Percentiles rank a stretch among this genome's conserved stretches.
Evolutionary conservation across 1,284 basidiomycete species (phyloP).

Genomic region (Paramarasmius palmivorus): DNA sequence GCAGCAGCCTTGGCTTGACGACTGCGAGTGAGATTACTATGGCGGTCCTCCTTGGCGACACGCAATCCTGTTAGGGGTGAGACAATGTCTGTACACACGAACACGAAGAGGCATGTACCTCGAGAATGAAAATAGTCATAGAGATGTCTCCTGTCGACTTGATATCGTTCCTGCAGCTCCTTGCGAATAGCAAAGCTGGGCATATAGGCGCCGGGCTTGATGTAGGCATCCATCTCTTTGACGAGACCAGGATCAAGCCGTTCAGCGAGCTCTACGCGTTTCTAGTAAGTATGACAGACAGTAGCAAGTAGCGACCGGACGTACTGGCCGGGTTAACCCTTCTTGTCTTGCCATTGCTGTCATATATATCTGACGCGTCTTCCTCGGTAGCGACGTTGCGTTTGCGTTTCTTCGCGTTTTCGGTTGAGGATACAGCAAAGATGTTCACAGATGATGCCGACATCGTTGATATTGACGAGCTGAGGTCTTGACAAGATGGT

Average conservation of each 20-base stretch:
- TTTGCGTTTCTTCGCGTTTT: slow-evolving; percentile 5
- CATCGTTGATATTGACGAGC: not conserved
- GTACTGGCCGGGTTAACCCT: slow-evolving; percentile 50
- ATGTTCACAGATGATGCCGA: not conserved
- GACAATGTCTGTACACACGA: not conserved
- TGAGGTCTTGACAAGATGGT: not conserved
- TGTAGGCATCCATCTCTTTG: slow-evolving; percentile 64
- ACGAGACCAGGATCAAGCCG: slow-evolving; percentile 67
- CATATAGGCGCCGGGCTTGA: slow-evolving; percentile 70
- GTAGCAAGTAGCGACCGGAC: not conserved
- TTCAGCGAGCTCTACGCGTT: slow-evolving; percentile 54
- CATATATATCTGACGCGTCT: not conserved
- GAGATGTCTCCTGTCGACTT: slow-evolving; percentile 69
- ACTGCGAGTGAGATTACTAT: slow-evolving; percentile 46
- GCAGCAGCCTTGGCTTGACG: slow-evolving; percentile 32
- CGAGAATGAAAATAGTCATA: slow-evolving; percentile 75
- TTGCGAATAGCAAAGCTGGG: slow-evolving; percentile 69
- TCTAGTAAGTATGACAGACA: slow-evolving; percentile 9
- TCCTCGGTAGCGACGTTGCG: not conserved
- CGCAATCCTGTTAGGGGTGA: slow-evolving; percentile 49
- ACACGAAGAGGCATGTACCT: slow-evolving; percentile 28
- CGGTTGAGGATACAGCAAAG: not conserved
- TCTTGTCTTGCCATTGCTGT: slow-evolving; percentile 27
- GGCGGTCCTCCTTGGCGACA: slow-evolving; percentile 67
- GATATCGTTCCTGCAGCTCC: slow-evolving; percentile 64